Evolutionary conservation across 2,329 filamentous ascomycete species (phyloP), one percentile per base, ranked within the genome.

Genomic region (Aspergillus sp.): DNA sequence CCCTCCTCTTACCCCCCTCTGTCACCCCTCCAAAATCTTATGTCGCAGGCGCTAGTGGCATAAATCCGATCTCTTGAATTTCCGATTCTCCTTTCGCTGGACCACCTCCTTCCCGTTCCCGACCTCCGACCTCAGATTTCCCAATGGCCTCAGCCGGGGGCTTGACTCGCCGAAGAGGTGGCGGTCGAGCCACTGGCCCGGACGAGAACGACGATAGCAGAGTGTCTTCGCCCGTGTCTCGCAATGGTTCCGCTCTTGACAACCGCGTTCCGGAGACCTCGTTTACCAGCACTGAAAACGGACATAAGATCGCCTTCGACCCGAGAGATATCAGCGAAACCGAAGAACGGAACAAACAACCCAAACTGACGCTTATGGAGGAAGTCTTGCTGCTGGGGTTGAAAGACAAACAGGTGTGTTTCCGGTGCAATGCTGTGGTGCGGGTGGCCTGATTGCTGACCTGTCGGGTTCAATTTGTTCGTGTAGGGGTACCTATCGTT

Each of bases 361-460:
- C 95, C 52, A 99, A 98, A 83, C 82, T 99, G 75, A 99, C 95
- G 45, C 82, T 99, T 75, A 99, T 99, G 95, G 95, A 99, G 81
- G 95, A 99, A 80, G 90, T 99, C 56, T 83, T 99, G 73, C 83
- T 99, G 71, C 86, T 99, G 78, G 95, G 95, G 11, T 81, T 99
- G 71, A 99, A 99, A 81, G 95, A 99, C 80, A 99, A 98, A 82
- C 95, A 99, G 87, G 92, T 96, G 81, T n/a, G 10, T 57, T 49
- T 5, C 22, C 6, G 42, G 31, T 10, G 24, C 36, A 36, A 36
- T 12, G 11, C 49, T 55, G 36, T 18, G 52, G 31, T 24, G 26
- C 9, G 52, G 59, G 49, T 31, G 36, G 32, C 22, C 45, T 57
- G 56, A 58, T 59, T 52, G 64, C 70, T 73, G 64, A 74, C 64